Evolutionary conservation across 2,329 filamentous ascomycete genomes (phyloP).

Genomic region (Fusarium staphyleae): DNA sequence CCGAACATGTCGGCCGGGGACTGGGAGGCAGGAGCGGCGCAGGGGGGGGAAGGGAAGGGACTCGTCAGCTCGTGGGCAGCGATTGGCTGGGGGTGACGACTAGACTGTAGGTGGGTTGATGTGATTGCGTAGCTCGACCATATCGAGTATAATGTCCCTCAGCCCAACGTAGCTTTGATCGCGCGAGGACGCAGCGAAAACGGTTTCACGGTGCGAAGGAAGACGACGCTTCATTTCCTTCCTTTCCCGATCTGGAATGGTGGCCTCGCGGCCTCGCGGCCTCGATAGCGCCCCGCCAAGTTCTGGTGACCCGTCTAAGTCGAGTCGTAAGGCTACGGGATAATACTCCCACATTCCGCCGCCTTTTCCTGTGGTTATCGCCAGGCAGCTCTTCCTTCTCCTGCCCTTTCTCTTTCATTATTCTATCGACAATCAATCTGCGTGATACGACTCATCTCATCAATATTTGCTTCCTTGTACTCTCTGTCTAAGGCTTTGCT

Average conservation of each 20-base stretch:
- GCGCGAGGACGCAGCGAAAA: slow-evolving; percentile 2
- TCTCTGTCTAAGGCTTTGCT: slow-evolving; percentile 10
- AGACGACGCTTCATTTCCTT: slow-evolving; percentile 2
- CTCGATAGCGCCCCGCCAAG: slow-evolving; percentile 11
- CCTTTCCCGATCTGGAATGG: neutral
- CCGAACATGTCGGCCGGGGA: slow-evolving; percentile 15
- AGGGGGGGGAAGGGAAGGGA: slow-evolving; percentile 23
- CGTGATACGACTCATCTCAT: neutral
- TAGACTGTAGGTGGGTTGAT: slow-evolving; percentile 19
- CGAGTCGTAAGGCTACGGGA: neutral
- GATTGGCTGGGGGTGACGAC: slow-evolving; percentile 39
- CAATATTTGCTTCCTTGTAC: slow-evolving; percentile 18
- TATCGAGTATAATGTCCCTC: slow-evolving; percentile 11
- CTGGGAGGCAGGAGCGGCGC: slow-evolving; percentile 11
- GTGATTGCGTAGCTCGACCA: slow-evolving; percentile 34
- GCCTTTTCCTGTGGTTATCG: slow-evolving; percentile 14
- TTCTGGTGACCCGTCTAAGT: slow-evolving; percentile 5
- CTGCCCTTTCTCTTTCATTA: slow-evolving; percentile 7
- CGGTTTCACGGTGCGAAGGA: slow-evolving; percentile 15
- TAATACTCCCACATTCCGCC: slow-evolving; percentile 30
- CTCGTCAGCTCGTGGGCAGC: slow-evolving; percentile 46
- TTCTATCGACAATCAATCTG: neutral
- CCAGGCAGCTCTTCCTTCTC: slow-evolving; percentile 18
- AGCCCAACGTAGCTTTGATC: slow-evolving; percentile 14
- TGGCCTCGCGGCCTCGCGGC: slow-evolving; percentile 3